Base-by-base conservation (phyloP, 805 yeast genomes). In the Tetrapisispora namnaoensis region DNA sequence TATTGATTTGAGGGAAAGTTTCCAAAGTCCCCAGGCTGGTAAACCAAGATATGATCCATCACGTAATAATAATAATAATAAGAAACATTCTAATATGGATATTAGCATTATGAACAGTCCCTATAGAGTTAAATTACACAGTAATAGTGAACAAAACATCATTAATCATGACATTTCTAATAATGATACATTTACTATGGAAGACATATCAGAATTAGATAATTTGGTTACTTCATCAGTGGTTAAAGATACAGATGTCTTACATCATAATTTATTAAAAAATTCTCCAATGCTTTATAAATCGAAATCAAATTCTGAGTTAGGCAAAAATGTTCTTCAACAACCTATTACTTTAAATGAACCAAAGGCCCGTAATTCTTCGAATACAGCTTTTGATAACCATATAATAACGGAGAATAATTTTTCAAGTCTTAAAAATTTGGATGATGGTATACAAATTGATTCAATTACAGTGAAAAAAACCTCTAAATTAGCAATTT, bases 141-240 rank as follows among this genome's bases (percentile, higher is more conserved):
- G 18, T 30, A 22, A 28, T 9, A 28, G 11, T 18, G 44, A 42
- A 11, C 44, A 42, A 6, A 42, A 42, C 16, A 28, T 42, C 30
- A 10, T 42, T 21, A 22, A 7, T 27, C 28, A 46, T 41, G 49
- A 41, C 13, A 41, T 36, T 3, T 30, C 44, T 11, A 39, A 37
- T 36, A 45, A 41, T 30, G 28, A 40, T 10, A 46, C 45, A n/a
- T 35, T 34, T 36, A 48, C 59, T 17, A 50, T 59, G 51, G 63
- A 61, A 18, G 64, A 61, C 40, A 44, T 59, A 7, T 55, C 59
- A 6, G 50, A 51, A 16, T 49, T 58, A 18, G 60, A 61, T 22
- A 53, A 63, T 2, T 43, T 61, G 10, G 58, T 59, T 5, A 57
- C 63, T n/a, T 60, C 66, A 2, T 59, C 66, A 3, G 56, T 54